A percentile compares a stretch with the other conserved stretches of the same genome.
These are phyloP conservation scores for Phialocephala subalpina DNA, from an alignment of 2,329 filamentous ascomycete species.

Conservation along the genomic window DNA sequence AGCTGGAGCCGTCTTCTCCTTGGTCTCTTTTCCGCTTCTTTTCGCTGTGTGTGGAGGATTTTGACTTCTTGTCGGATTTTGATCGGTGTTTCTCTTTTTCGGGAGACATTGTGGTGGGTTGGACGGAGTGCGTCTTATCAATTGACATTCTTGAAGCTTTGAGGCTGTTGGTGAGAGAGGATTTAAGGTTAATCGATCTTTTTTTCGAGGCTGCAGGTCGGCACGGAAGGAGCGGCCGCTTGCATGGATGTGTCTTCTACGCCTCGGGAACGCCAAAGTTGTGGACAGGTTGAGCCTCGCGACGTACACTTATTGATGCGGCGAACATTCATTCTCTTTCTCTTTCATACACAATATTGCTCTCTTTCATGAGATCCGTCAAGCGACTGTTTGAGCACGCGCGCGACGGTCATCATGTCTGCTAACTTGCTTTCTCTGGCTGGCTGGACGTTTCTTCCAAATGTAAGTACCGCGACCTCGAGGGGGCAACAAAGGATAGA, in stretches of 20 bases:
- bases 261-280: constrained; percentile 9
- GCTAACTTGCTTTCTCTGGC: constrained; percentile 57
- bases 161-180: constrained; percentile 2
- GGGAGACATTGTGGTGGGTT: constrained; percentile 29
- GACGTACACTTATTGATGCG: constrained; percentile 5
- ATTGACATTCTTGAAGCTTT: constrained; percentile 38
- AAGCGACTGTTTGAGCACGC: background rate
- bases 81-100: constrained; percentile 41
- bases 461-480: constrained; percentile 51
- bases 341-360: constrained; percentile 8
- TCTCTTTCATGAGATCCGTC: constrained; percentile 18
- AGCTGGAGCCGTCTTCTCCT: constrained; percentile 47
- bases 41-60: constrained; percentile 48
- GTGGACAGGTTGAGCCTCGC: constrained; percentile 30
- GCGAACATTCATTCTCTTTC: constrained; percentile 7
- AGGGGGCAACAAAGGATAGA: background rate
- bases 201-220: constrained; percentile 30
- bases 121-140: constrained; percentile 30
- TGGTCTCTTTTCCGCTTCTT: constrained; percentile 51
- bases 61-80: constrained; percentile 45
- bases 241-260: constrained; percentile 16
- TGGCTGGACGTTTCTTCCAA: constrained; percentile 69
- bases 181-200: constrained; percentile 27
- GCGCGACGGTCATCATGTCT: constrained; percentile 32
- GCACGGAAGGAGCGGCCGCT: constrained; percentile 32